phyloP scores from a whole-genome alignment of 345 rosid genomes.

The Viola odorata region DNA sequence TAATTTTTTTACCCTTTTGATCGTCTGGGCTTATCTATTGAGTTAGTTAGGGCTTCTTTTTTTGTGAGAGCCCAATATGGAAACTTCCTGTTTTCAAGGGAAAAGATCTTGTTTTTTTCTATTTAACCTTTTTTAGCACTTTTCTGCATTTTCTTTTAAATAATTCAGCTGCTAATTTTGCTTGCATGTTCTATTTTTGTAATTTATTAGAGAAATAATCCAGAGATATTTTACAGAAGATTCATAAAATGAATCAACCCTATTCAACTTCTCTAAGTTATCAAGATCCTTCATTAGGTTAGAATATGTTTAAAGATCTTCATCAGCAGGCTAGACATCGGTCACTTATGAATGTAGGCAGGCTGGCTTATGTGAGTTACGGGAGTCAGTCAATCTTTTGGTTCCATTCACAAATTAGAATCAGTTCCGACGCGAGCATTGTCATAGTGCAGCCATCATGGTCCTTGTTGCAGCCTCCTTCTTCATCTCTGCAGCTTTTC shows the following conservation, averaged over 20 bases:
- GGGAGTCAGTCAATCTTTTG: neutral
- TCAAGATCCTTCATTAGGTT: neutral
- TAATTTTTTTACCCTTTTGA: too few species aligned
- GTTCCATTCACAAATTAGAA: neutral
- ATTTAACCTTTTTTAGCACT: too few species aligned
- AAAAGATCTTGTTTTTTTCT: too few species aligned
- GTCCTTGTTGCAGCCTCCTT: constrained; percentile 65
- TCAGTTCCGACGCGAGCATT: neutral
- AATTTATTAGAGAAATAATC: too few species aligned
- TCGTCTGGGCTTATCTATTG: too few species aligned
- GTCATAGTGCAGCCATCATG: constrained; percentile 71
- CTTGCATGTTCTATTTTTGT: too few species aligned
- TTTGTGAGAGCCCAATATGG: too few species aligned
- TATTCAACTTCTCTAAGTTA: constrained; percentile 9
- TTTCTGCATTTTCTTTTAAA: too few species aligned
- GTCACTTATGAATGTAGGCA: too few species aligned
- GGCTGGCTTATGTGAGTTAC: neutral
- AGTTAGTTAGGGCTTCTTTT: too few species aligned
- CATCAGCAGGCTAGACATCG: neutral
- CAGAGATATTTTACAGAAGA: neutral
- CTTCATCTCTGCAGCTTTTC: constrained; percentile 85
- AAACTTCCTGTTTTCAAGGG: too few species aligned
- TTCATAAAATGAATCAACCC: neutral
- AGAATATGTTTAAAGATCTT: neutral
- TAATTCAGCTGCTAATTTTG: too few species aligned